These are phyloP conservation scores for Tulasnella sp. DNA, from an alignment of 768 basidiomycete species.

Conservation along the genomic window DNA sequence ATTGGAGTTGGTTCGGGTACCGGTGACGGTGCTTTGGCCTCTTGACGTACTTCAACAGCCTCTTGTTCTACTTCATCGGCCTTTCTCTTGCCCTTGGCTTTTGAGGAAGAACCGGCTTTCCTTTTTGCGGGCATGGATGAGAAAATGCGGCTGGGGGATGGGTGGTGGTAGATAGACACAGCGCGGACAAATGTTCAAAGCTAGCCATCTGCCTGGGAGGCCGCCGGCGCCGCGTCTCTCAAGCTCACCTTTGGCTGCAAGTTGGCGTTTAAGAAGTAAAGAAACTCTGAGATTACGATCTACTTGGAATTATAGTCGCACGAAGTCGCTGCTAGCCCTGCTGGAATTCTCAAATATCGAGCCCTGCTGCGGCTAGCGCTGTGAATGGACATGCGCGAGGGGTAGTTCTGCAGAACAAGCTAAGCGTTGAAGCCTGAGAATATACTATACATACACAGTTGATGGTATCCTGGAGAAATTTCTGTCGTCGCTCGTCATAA, in stretches of 20 bases:
- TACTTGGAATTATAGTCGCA: neutral
- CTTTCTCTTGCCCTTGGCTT: conserved; percentile 35
- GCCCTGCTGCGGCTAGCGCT: neutral
- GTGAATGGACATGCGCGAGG: neutral
- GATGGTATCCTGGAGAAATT: neutral
- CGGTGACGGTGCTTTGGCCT: conserved; percentile 30
- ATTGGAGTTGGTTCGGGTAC: conserved; percentile 17
- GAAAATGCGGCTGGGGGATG: conserved; percentile 5
- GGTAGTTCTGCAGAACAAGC: neutral
- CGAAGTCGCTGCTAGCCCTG: neutral
- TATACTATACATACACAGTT: conserved; percentile 15
- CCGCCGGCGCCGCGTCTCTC: no score
- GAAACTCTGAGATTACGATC: neutral
- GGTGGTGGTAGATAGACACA: neutral
- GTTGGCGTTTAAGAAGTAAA: neutral
- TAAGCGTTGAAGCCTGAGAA: conserved; percentile 9
- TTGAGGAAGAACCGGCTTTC: conserved; percentile 30
- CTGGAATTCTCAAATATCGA: neutral
- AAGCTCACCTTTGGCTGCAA: no score
- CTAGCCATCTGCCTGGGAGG: neutral
- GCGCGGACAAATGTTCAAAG: neutral
- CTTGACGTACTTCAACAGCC: conserved; percentile 26
- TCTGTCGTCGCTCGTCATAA: neutral
- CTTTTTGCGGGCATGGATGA: conserved; percentile 37
- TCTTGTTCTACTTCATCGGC: conserved; percentile 20